Conservation (phyloP, 305 asterid species). For the Fraxinus dipetala region DNA sequence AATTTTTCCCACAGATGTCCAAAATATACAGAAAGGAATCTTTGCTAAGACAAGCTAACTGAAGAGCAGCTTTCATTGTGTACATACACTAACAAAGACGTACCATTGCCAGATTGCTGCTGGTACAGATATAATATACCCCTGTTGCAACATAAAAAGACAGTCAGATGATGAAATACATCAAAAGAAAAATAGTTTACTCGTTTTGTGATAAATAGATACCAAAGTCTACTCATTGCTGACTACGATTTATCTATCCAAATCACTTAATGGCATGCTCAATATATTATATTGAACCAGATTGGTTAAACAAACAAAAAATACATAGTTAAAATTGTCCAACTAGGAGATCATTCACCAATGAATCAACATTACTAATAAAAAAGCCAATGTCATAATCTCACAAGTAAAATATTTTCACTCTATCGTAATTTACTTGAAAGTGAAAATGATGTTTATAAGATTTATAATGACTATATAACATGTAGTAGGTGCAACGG, state of each 20-base stretch:
- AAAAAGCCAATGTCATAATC: neutral
- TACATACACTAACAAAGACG: constrained; percentile 22
- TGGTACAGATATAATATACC: constrained; percentile 71
- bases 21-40: constrained; percentile 1
- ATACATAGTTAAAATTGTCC: neutral
- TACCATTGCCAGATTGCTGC: constrained; percentile 88
- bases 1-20: constrained; percentile 1
- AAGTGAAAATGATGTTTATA: neutral
- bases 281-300: neutral
- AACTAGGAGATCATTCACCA: neutral
- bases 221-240: neutral
- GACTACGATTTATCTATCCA: neutral
- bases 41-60: neutral
- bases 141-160: constrained; percentile 50
- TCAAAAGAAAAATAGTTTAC: constrained; percentile 10
- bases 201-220: neutral
- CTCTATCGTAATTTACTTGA: neutral
- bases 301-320: neutral
- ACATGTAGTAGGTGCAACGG: neutral
- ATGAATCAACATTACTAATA: neutral
- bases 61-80: constrained; percentile 2
- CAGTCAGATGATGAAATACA: constrained; percentile 7
- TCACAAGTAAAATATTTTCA: neutral
- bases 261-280: neutral
- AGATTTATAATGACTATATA: neutral